Evolutionary conservation across 768 basidiomycete genomes (phyloP), one percentile per base, ranked within the genome.

Genomic region (Boletus sp.): DNA sequence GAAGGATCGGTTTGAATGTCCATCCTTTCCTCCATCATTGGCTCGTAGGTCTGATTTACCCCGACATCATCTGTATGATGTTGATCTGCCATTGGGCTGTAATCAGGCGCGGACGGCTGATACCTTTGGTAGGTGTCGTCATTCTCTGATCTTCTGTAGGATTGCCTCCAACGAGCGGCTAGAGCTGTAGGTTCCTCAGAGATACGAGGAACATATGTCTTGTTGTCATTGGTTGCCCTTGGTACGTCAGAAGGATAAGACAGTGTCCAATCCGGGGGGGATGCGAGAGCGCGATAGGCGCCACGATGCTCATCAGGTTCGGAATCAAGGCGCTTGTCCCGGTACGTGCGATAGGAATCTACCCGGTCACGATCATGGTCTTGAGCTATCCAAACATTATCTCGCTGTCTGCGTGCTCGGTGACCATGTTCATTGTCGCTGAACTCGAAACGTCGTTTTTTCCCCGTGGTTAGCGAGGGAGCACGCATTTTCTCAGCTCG

Each of bases 331-430:
- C 23, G 53, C n/a, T 62, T 38, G 19, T 68, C 63, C 50, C 58
- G 1, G 5, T 29, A 34, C 21, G 50, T 29, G 25, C 51, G 61
- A 40, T 52, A 55, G 4, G 39, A 33, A 11, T 56, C 59, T 21
- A 15, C 41, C 42, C 48, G 29, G 8, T 56, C 46, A 21, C 37
- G 51, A 29, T 56, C 56, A 15, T 41, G 33, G 43, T 60, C 59
- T 44, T 46, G 49, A 30, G 63, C 48, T 5, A 32, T 27, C 69
- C 65, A 62, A 29, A 11, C 29, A 56, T 68, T 58, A 30, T 27
- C 54, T 34, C 70, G 66, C 14, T 52, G 62, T 47, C 60, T 70
- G 21, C 70, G 68, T 1, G 42, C 55, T 49, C 65, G 58, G 40
- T 47, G 58, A 38, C 39, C 43, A 30, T 60, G 32, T 9, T 71